Evolutionary conservation across 352 stramenopile genomes (phyloP), one percentile per base, ranked within the genome.

Genomic region (Pythium angustatum): DNA sequence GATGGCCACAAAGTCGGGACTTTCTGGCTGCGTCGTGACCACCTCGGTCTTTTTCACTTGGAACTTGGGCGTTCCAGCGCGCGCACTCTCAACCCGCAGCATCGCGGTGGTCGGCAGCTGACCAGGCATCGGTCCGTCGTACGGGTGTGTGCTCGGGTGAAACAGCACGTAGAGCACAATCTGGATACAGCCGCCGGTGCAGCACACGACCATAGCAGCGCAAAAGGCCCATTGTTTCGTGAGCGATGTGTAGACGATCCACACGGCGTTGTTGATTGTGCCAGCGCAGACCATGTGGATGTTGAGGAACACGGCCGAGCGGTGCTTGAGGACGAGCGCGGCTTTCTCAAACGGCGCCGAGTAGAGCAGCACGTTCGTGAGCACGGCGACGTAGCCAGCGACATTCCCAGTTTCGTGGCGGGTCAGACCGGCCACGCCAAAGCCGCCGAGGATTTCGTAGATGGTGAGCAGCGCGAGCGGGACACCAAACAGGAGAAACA

Each of bases 241-340:
- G 68, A 62, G 52, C n/a, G 66, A 72, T n/a, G n/a, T n/a, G 74
- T 85, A 86, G 24, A 61, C 68, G 66, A 85, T 73, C 77, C 79
- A 87, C 56, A 83, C 69, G n/a, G 65, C 50, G 66, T 86, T 87
- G 69, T 83, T 88, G 65, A 77, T 71, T n/a, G 72, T 78, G 44
- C 76, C 77, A 10, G 74, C 76, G 45, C 68, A 53, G 19, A 88
- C 70, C 71, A 88, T 82, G 65, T 85, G 68, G 43, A 87, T 81
- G 17, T 76, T 71, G 40, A 88, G 73, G 66, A 81, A 79, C 33
- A 79, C 69, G 0, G 76, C 76, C 11, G 74, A 82, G 40, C 75
- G 76, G 72, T 75, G 73, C 63, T 68, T 71, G 60, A 87, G 26
- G 21, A 88, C 79, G 33, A 75, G 66, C 24, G 58, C 57, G 55